Evolutionary conservation across 202 grass and related monocot species (phyloP), one percentile per base, ranked within the genome.

Genomic region (Eragrostis tef): DNA sequence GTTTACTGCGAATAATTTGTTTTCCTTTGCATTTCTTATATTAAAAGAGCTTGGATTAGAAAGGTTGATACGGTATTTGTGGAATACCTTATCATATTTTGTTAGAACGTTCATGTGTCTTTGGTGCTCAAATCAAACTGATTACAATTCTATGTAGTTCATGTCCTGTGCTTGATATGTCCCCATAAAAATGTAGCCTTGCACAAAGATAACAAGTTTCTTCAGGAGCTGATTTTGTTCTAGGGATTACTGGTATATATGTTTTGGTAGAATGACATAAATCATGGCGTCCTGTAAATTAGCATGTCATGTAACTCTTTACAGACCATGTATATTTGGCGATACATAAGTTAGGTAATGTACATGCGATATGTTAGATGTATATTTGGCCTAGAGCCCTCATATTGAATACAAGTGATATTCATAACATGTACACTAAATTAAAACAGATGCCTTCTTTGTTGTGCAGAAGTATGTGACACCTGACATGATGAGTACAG

Each of bases 161-260:
- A 9, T 74, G 52, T 74, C 58, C 42, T 4, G 0, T 34, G 21
- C 31, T 41, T 74, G 50, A 57, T 56, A 46, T 69, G 10, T 8
- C 11, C 66, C 5, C 34, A 43, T 41, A 74, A 25, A 64, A 66
- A 9, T 66, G 48, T 60, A 11, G 17, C 7, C 24, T 19, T 59
- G 50, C 51, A 76, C 22, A 36, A 41, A 77, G 9, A 77, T 84
- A 49, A 69, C 31, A 60, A 36, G 19, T 60, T 57, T 61, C 22
- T 44, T 54, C 44, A 45, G 29, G 63, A 73, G 44, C 43, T 71
- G 44, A 11, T 83, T 42, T 26, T 6, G 20, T 62, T 65, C 42
- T 73, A 71, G 44, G 19, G 53, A 51, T 73, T 1, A 66, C 6
- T 75, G 62, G 16, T 66, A 26, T 79, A 9, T 57, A 80, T 53